Evolutionary conservation across 345 rosid genomes (phyloP).

Genomic region (Populus tremula): DNA sequence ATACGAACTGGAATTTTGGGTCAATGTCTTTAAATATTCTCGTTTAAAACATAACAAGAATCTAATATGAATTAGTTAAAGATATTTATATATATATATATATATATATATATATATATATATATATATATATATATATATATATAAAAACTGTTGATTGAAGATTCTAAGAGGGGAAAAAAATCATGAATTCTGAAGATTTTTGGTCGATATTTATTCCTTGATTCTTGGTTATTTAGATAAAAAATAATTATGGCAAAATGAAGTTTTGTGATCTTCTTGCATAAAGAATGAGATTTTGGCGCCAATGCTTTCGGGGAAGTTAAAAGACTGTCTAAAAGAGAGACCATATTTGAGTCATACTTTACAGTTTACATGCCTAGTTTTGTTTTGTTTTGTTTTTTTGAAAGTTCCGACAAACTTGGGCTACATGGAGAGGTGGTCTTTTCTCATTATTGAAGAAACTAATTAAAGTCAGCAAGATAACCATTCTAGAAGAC

Average conservation of each 20-base stretch:
- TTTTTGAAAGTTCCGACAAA: too few species aligned
- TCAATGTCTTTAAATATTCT: not conserved
- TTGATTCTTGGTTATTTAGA: not conserved
- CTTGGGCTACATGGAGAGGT: not conserved
- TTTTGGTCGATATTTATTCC: not conserved
- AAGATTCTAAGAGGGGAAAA: not conserved
- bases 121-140: too few species aligned
- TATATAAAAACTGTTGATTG: not conserved
- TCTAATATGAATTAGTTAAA: not conserved
- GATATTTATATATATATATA: not conserved
- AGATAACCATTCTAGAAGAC: not conserved
- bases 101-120: too few species aligned
- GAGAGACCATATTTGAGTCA: slow-evolving; percentile 9
- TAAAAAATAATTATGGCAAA: not conserved
- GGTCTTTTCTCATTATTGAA: not conserved
- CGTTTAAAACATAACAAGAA: not conserved
- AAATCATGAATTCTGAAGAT: not conserved
- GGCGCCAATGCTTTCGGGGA: slow-evolving; percentile 72
- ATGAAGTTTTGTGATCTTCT: slow-evolving; percentile 30
- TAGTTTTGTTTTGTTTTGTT: too few species aligned
- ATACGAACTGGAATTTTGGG: not conserved
- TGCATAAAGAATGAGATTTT: slow-evolving; percentile 45
- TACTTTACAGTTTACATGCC: not conserved
- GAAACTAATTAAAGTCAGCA: not conserved
- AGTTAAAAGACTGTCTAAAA: slow-evolving; percentile 12